Evolutionary conservation across 768 basidiomycete genomes (phyloP), one percentile per base, ranked within the genome.

Genomic region (Pilatotrama ljubarskyi): DNA sequence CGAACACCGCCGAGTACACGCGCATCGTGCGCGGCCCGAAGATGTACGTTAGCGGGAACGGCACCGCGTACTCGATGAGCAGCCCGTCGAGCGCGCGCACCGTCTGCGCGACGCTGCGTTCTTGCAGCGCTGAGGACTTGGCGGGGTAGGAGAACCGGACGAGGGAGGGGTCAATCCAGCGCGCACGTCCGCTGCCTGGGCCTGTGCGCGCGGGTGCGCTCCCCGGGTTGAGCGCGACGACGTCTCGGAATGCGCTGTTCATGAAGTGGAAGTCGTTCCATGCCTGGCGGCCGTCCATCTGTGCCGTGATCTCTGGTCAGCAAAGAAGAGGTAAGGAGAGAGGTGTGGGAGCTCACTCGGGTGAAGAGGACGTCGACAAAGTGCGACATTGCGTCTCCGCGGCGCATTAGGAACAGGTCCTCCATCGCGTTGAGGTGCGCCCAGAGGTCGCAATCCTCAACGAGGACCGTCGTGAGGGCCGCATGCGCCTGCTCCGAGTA

Each of bases 221-320:
- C 9, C 76, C 74, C 5, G 74, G 65, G n/a, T 76, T 72, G 17
- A 82, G 77, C 62, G 83, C 79, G 37, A 86, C 77, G 26, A 88
- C 80, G 50, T 92, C 88, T 18, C 77, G 76, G 69, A 94, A 91
- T 10, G 87, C 84, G 26, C 83, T 86, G 66, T 93, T 93, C 55
- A 93, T 70, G 72, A 90, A 90, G 73, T 94, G 92, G 69, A 91
- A 91, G 68, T 93, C 92, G 46, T 74, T 79, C 91, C 91, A 94
- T 3, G 66, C 51, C 67, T 87, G 84, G 47, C 80, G 77, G n/a
- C 76, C 76, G 63, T 93, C 89, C 83, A 93, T 91, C 90, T 93
- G 54, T 5, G 49, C 2, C 3, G 43, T 43, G 17, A 50, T 17
- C 17, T 18, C 44, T 24, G 48, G 37, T 13, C 18, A 44, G 17